These are phyloP conservation scores for sorghum (Sorghum bicolor) DNA, from an alignment of 176 grass and related monocot genomes.

Conservation along the genomic window Sorghum_bicolor_NCBIv3 NC_012871.2:16406001-16406500, in stretches of 20 bases:
- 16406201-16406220: neutral
- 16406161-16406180: neutral
- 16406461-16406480: slow-evolving; percentile 48
- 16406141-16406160: neutral
- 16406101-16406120: neutral
- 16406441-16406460: slow-evolving; percentile 94
- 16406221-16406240: neutral
- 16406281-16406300: neutral
- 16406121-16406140: neutral
- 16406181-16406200: neutral
- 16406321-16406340: neutral
- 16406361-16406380: slow-evolving; percentile 41
- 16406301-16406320: neutral
- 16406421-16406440: slow-evolving; percentile 88
- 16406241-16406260: neutral
- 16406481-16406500: slow-evolving; percentile 63
- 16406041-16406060: neutral
- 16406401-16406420: slow-evolving; percentile 66
- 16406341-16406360: neutral
- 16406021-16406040: neutral
- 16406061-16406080: neutral
- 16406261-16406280: neutral
- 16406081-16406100: neutral
- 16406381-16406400: slow-evolving; percentile 57
- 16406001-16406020: neutral